Conservation (phyloP, 2,329 filamentous ascomycete species). For the Torrubiella hemipterigena region DNA sequence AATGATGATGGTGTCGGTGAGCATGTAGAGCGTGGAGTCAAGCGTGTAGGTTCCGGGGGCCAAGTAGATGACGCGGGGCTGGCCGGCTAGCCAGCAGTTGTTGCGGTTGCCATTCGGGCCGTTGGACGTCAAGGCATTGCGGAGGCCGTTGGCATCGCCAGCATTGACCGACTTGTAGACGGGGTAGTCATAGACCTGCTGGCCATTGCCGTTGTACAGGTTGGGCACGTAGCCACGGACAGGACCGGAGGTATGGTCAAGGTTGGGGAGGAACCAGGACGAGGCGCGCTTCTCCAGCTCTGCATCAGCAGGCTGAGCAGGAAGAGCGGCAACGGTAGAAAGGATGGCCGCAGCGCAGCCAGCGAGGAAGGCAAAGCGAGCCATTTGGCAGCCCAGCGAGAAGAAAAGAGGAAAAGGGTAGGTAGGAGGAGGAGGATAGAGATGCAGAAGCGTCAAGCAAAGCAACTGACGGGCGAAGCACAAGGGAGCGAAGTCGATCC, state of each 20-base stretch:
- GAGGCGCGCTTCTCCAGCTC: slow-evolving; percentile 8
- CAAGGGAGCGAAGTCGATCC: no score
- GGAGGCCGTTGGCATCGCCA: slow-evolving; percentile 2
- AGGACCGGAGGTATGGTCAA: slow-evolving; percentile 10
- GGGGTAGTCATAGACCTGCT: slow-evolving; percentile 9
- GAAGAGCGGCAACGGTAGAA: no score
- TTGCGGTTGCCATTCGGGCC: slow-evolving; percentile 3
- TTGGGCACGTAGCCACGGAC: slow-evolving; percentile 10
- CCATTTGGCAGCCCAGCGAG: no score
- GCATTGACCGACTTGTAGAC: slow-evolving; percentile 8
- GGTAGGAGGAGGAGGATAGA: no score
- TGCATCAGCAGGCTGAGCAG: slow-evolving; percentile 1
- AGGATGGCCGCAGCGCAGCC: no score
- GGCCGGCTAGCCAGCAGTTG: slow-evolving; percentile 5
- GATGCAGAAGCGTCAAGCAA: no score
- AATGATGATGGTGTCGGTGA: slow-evolving; percentile 32
- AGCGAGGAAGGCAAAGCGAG: no score
- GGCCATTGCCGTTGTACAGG: slow-evolving; percentile 5
- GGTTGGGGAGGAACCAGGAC: slow-evolving; percentile 11
- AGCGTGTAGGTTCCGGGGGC: slow-evolving; percentile 29
- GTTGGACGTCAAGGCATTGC: slow-evolving; percentile 4
- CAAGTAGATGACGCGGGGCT: slow-evolving; percentile 23
- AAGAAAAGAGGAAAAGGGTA: no score
- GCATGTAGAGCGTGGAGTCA: slow-evolving; percentile 24
- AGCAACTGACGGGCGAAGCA: no score